Conservation (phyloP, 2,329 filamentous ascomycete genomes). For the Pyrenochaeta sp. region DNA sequence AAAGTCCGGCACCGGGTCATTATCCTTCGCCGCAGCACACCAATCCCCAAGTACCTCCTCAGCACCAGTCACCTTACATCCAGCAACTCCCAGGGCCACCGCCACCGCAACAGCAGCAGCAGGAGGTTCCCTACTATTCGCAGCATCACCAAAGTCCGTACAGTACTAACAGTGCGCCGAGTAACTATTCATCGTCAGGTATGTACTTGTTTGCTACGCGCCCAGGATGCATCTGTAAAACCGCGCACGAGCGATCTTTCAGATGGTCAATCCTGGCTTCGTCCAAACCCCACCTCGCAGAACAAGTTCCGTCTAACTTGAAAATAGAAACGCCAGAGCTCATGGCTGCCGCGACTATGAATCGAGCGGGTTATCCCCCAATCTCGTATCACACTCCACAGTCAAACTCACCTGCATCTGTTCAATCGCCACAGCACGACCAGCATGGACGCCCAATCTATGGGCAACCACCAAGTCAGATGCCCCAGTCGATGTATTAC, state of each 20-base stretch:
- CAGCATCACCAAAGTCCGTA: conserved; percentile 85
- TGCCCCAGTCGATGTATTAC: conserved; percentile 86
- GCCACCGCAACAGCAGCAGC: conserved; percentile 67
- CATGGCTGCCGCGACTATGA: conserved; percentile 74
- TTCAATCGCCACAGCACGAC: conserved; percentile 91
- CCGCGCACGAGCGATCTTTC: conserved; percentile 16
- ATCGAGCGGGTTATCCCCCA: conserved; percentile 76
- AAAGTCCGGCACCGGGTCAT: conserved; percentile 64
- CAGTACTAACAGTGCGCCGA: conserved; percentile 80
- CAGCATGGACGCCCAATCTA: conserved; percentile 86
- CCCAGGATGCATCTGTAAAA: conserved; percentile 13
- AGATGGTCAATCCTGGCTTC: background rate
- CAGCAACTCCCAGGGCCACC: conserved; percentile 69
- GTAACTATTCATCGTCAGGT: conserved; percentile 81
- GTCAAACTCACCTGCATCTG: conserved; percentile 92
- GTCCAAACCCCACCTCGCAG: conserved; percentile 5
- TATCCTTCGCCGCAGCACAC: conserved; percentile 75
- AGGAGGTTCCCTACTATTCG: conserved; percentile 78
- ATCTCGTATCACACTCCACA: conserved; percentile 92
- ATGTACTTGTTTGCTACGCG: conserved; percentile 26
- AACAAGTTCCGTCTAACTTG: conserved; percentile 56
- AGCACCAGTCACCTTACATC: conserved; percentile 69
- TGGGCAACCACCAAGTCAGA: conserved; percentile 77
- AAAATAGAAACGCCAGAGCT: conserved; percentile 74
- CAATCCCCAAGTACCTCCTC: conserved; percentile 61